Percentiles rank a stretch among this genome's conserved stretches.
Evolutionary conservation across 2,329 filamentous ascomycete species (phyloP).

Genomic region (Sarocladium brachiariae): DNA sequence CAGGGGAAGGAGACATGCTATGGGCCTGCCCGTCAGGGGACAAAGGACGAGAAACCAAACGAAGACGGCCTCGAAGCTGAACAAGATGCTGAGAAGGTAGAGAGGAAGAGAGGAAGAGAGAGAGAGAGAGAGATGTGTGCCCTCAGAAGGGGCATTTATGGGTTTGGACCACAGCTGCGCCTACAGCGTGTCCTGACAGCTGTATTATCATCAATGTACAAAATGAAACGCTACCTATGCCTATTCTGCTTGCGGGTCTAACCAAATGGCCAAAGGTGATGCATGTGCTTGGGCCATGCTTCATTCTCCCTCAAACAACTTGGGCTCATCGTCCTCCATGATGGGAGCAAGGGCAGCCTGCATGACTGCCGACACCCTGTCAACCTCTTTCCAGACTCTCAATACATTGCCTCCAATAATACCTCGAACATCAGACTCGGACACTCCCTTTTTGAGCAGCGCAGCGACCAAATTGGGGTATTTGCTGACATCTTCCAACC

Average conservation of each 20-base stretch:
- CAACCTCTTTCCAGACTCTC: slow-evolving; percentile 76
- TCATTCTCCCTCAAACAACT: slow-evolving; percentile 9
- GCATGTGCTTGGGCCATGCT: too few relatives aligned
- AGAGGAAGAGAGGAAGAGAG: background rate
- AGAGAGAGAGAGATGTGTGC: too few relatives aligned
- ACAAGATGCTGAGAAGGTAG: slow-evolving; percentile 42
- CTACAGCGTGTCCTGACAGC: background rate
- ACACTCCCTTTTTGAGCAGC: slow-evolving; percentile 65
- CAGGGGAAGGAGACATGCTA: slow-evolving; percentile 82
- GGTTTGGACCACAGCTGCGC: background rate
- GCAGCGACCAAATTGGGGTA: slow-evolving; percentile 74
- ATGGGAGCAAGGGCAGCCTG: slow-evolving; percentile 48
- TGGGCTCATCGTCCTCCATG: slow-evolving; percentile 43
- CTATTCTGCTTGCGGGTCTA: too few relatives aligned
- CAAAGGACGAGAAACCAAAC: slow-evolving; percentile 79
- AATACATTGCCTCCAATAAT: slow-evolving; percentile 75
- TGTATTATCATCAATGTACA: slow-evolving; percentile 8
- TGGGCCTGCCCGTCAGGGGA: slow-evolving; percentile 84
- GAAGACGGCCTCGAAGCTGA: slow-evolving; percentile 54
- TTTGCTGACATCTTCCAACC: slow-evolving; percentile 78
- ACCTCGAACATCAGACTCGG: slow-evolving; percentile 65
- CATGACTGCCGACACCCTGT: slow-evolving; percentile 61
- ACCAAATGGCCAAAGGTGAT: too few relatives aligned
- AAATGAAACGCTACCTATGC: slow-evolving; percentile 2
- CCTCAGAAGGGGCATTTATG: too few relatives aligned